Conservation (phyloP, 2,329 filamentous ascomycete species). For the Diaporthe ilicicola region DNA sequence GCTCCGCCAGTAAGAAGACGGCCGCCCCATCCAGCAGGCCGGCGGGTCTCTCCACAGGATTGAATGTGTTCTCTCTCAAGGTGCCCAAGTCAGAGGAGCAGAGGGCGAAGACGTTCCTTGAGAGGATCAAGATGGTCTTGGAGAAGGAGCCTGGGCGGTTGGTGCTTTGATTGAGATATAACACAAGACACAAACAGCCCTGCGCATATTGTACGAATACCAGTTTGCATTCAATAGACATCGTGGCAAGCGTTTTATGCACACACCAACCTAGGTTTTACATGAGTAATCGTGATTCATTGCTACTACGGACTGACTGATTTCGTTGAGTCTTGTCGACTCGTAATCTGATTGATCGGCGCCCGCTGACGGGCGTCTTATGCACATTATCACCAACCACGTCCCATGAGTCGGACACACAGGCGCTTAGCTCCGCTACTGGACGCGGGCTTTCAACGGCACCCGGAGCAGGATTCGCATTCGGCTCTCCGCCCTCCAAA, state of each 20-base stretch:
- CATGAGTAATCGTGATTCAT: neutral
- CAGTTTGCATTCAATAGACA: constrained; percentile 29
- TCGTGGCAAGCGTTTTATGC: constrained; percentile 1
- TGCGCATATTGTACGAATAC: constrained; percentile 26
- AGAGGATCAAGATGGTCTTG: constrained; percentile 84
- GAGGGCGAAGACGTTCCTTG: constrained; percentile 82
- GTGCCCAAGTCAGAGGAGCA: constrained; percentile 84
- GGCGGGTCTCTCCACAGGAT: constrained; percentile 58
- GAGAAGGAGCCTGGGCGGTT: constrained; percentile 82
- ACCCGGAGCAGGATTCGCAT: too few relatives aligned
- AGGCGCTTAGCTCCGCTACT: neutral
- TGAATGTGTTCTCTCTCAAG: constrained; percentile 83
- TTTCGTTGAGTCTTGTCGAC: neutral
- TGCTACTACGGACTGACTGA: neutral
- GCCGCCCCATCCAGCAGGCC: constrained; percentile 47
- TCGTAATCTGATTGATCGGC: neutral
- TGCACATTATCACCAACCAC: neutral
- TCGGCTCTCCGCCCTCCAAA: neutral
- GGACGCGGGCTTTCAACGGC: neutral
- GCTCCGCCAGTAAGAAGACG: constrained; percentile 38
- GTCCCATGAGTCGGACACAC: neutral
- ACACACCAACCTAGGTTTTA: neutral
- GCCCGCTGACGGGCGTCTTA: neutral
- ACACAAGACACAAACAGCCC: neutral
- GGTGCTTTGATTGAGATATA: constrained; percentile 59